Evolutionary conservation across 345 rosid genomes (phyloP), one percentile per base, ranked within the genome.

Genomic region (Mallotus nudiflorus): DNA sequence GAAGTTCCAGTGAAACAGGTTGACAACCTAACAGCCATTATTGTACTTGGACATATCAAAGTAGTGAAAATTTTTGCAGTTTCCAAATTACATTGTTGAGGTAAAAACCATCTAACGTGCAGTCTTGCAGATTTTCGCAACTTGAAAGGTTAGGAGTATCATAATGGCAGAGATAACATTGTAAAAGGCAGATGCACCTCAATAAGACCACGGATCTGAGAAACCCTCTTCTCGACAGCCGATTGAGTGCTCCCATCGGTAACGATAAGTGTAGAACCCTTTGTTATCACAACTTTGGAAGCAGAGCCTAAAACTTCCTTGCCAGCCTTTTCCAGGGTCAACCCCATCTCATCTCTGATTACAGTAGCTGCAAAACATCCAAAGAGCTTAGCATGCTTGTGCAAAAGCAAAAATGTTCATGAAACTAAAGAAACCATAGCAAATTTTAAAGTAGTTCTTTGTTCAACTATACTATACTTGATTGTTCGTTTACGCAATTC

Each of bases 231-330:
- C 53, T 84, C 82, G 13, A 94, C 89, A 68, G 93, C 93, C 69
- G 72, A 81, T 73, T 75, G 83, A 10, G 86, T 85, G 77, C 80
- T 77, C 33, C 95, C 95, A 81, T 91, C 88, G 7, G 91, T 87
- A 73, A 91, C 93, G 65, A 94, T 84, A 59, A 91, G 66, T 46
- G 98, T 91, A 6, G 98, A 91, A 76, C 87, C 85, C 70, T 90
- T 91, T 12, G 95, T 88, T 71, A 91, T 70, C 59, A 88, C 84
- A 48, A 91, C 81, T 77, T 86, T 89, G 44, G 77, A 68, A 46
- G 98, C 95, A 69, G 79, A 78, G 11, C 98, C 98, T 69, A 94
- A 78, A 6, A 88, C 88, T 65, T 91, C 95, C 82, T 89, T 82
- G 64, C 90, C 87, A 60, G 91, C 90, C 63, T 85, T 90, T 67